Conservation (phyloP, 2,329 filamentous ascomycete genomes). For the Bimuria novae-zelandiae region DNA sequence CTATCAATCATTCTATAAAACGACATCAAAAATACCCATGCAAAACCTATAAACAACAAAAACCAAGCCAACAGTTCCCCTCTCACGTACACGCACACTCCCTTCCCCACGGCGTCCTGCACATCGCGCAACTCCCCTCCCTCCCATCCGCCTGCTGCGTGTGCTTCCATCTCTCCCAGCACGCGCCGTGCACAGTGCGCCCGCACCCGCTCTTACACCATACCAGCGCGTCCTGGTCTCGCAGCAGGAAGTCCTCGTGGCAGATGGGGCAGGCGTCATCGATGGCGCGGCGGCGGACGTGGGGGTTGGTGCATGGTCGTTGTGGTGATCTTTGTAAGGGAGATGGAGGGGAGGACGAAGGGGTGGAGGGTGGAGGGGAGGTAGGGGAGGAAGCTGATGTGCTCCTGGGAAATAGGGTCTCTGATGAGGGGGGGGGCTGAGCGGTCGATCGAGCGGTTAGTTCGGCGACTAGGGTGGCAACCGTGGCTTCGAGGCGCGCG, state of each 20-base stretch:
- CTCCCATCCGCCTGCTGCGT: background rate
- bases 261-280: slow-evolving; percentile 28
- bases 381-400: background rate
- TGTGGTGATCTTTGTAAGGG: too few relatives aligned
- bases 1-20: too few relatives aligned
- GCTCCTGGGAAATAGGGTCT: background rate
- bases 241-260: slow-evolving; percentile 13
- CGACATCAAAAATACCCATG: too few relatives aligned
- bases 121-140: slow-evolving; percentile 15
- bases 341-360: too few relatives aligned
- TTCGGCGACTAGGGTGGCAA: background rate
- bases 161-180: slow-evolving; percentile 20
- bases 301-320: background rate
- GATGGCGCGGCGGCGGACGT: slow-evolving; percentile 23
- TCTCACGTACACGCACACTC: slow-evolving; percentile 9
- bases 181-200: slow-evolving; percentile 16
- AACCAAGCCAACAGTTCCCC: too few relatives aligned
- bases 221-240: slow-evolving; percentile 11
- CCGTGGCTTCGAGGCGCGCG: background rate
- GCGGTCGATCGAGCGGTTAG: background rate
- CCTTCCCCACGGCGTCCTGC: slow-evolving; percentile 18
- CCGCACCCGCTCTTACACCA: slow-evolving; percentile 28
- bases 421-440: background rate
- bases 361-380: too few relatives aligned
- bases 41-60: too few relatives aligned